A percentile compares a stretch with the other conserved stretches of the same genome.
Conservation (phyloP, 257 asterid genomes). For the Penstemon eatonii region DNA sequence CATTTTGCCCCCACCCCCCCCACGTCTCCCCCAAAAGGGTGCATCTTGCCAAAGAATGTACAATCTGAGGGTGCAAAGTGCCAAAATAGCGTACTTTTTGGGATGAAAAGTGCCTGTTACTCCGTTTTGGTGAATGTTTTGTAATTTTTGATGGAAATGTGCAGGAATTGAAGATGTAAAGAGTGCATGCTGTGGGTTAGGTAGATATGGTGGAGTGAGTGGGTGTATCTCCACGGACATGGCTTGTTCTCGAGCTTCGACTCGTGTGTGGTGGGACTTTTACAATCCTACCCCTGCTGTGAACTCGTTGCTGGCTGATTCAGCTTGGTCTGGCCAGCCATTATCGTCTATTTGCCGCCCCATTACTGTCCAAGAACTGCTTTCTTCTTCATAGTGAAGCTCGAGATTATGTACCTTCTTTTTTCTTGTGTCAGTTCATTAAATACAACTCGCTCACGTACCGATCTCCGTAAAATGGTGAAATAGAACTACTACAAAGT, state of each 20-base stretch:
- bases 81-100: no score
- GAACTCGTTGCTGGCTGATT: slow-evolving; percentile 49
- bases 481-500: no score
- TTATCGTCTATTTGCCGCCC: slow-evolving; percentile 57
- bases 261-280: slow-evolving; percentile 68
- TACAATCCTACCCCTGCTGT: slow-evolving; percentile 57
- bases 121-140: no score
- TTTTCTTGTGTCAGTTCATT: no score
- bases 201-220: slow-evolving; percentile 34
- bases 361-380: slow-evolving; percentile 40
- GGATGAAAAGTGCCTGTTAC: no score
- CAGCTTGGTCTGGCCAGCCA: slow-evolving; percentile 55
- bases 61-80: no score
- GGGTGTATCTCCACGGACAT: slow-evolving; percentile 54
- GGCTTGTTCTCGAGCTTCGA: slow-evolving; percentile 46
- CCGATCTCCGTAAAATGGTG: no score
- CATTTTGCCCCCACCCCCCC: no score
- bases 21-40: no score
- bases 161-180: slow-evolving; percentile 55
- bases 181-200: slow-evolving; percentile 62
- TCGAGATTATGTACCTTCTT: no score
- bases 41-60: no score
- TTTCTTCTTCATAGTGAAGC: slow-evolving; percentile 24
- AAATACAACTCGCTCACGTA: no score
- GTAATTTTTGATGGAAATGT: neutral